A percentile compares a stretch with the other conserved stretches of the same genome.
Conservation (phyloP, 139 green algal genomes). For the Pleodorina starrii region DNA sequence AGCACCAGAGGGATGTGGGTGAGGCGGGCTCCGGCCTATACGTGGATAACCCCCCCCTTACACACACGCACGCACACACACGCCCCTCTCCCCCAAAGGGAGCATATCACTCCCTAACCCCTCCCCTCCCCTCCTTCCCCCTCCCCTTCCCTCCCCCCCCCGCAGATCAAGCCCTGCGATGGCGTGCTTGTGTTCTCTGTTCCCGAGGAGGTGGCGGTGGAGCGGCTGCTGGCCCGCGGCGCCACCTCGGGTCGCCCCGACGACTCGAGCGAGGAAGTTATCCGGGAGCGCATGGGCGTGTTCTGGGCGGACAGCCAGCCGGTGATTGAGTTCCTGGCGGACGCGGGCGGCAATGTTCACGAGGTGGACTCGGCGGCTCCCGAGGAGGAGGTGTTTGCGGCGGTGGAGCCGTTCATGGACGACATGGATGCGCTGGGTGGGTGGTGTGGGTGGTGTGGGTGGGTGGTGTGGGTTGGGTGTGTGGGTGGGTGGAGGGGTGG, state of each 20-base stretch:
- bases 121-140: not conserved
- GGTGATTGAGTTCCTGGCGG: slow-evolving; percentile 58
- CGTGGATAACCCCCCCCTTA: too few species aligned
- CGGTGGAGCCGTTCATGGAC: slow-evolving; percentile 54
- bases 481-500: not conserved
- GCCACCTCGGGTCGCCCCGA: slow-evolving; percentile 74
- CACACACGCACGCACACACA: too few species aligned
- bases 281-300: slow-evolving; percentile 75
- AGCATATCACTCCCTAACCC: not conserved
- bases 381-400: slow-evolving; percentile 52
- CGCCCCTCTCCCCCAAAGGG: too few species aligned
- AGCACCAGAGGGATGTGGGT: too few species aligned
- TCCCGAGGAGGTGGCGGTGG: slow-evolving; percentile 67
- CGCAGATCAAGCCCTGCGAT: slow-evolving; percentile 41
- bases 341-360: slow-evolving; percentile 33
- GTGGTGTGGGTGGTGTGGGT: too few species aligned
- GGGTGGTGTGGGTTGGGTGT: not conserved
- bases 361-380: slow-evolving; percentile 55
- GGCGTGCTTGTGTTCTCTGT: slow-evolving; percentile 51
- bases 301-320: slow-evolving; percentile 61
- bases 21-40: too few species aligned
- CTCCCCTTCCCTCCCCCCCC: not conserved
- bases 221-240: slow-evolving; percentile 71
- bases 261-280: slow-evolving; percentile 83
- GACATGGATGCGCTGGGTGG: slow-evolving; percentile 47